Percentiles rank a stretch among this genome's conserved stretches.
Evolutionary conservation across 1,139 yeast genomes (phyloP).

Genomic region (Nakaseomyces uthaithaninus): DNA sequence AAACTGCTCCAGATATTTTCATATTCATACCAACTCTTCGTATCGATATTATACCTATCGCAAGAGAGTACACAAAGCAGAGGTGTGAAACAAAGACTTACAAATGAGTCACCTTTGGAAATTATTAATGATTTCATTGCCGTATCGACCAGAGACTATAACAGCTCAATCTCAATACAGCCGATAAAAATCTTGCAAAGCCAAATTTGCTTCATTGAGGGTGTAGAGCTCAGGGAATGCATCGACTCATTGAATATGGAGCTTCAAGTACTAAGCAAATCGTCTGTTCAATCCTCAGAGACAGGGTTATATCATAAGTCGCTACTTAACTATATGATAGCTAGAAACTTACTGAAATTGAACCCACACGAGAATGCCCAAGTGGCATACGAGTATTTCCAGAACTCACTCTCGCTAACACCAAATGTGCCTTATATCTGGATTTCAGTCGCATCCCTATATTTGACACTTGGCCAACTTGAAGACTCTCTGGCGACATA

Average conservation of each 20-base stretch:
- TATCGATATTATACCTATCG: background rate
- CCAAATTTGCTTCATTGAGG: constrained; percentile 5
- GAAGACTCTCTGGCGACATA: constrained; percentile 62
- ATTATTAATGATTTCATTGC: background rate
- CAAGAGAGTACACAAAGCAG: background rate
- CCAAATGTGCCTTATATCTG: constrained; percentile 52
- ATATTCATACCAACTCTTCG: constrained; percentile 4
- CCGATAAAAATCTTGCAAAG: constrained; percentile 2
- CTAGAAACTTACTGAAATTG: constrained; percentile 18
- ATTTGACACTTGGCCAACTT: constrained; percentile 49
- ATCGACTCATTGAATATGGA: constrained; percentile 3
- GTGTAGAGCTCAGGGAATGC: constrained; percentile 5
- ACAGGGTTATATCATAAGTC: constrained; percentile 10
- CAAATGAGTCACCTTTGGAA: constrained; percentile 5
- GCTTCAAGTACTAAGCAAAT: background rate
- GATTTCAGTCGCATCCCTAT: constrained; percentile 58
- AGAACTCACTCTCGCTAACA: constrained; percentile 48
- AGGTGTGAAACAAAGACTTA: background rate
- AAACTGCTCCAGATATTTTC: constrained; percentile 3
- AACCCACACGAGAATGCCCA: constrained; percentile 14
- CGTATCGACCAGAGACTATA: background rate
- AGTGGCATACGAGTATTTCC: constrained; percentile 43
- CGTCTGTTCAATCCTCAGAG: background rate
- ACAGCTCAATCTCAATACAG: constrained; percentile 1
- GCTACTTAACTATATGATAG: constrained; percentile 18